Percentiles rank a stretch among this genome's conserved stretches.
These are phyloP conservation scores for Scheffersomyces stambukii DNA, from an alignment of 1,139 yeast species.

Conservation along the genomic window DNA sequence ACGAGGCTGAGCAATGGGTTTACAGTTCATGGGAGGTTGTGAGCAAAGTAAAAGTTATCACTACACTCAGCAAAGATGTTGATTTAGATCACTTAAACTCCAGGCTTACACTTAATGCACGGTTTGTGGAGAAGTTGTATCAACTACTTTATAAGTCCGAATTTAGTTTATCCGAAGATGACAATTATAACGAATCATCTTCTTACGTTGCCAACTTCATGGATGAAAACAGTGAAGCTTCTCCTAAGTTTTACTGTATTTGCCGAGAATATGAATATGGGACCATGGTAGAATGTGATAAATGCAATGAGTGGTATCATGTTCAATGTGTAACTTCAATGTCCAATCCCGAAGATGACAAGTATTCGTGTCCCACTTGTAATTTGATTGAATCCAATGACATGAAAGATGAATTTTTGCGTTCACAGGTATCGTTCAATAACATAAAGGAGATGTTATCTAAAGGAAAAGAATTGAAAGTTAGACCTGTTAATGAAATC, in stretches of 20 bases:
- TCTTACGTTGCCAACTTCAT: constrained; percentile 19
- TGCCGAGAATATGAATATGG: constrained; percentile 71
- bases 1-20: constrained; percentile 42
- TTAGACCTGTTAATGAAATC: constrained; percentile 40
- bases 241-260: constrained; percentile 49
- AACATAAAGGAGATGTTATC: constrained; percentile 17
- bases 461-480: constrained; percentile 29
- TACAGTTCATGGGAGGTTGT: constrained; percentile 21
- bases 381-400: constrained; percentile 20
- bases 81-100: constrained; percentile 15
- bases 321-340: constrained; percentile 53
- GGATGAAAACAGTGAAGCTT: constrained; percentile 8
- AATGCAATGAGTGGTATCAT: constrained; percentile 81
- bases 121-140: constrained; percentile 23
- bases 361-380: constrained; percentile 67
- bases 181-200: constrained; percentile 29
- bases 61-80: constrained; percentile 20
- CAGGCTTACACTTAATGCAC: constrained; percentile 17
- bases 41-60: constrained; percentile 22
- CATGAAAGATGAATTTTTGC: constrained; percentile 13
- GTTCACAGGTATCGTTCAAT: constrained; percentile 18
- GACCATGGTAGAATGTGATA: constrained; percentile 75
- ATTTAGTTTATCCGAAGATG: constrained; percentile 39
- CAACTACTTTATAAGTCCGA: constrained; percentile 28
- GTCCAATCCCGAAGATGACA: constrained; percentile 32